Evolutionary conservation across 1,284 basidiomycete genomes (phyloP), one percentile per base, ranked within the genome.

Genomic region (Dichomitus squalens): DNA sequence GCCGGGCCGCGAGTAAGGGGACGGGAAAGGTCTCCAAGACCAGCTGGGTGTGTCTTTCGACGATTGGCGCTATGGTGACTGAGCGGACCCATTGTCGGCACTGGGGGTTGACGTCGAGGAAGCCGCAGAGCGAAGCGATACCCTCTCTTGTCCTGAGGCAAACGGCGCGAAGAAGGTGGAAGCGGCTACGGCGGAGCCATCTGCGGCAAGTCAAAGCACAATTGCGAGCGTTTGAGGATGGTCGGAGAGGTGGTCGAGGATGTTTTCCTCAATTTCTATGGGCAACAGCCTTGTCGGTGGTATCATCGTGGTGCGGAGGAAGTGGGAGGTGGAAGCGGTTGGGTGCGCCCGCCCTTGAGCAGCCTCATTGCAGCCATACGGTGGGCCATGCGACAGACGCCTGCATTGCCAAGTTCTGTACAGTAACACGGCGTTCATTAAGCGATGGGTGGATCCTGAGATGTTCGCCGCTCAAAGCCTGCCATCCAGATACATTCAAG

Each of bases 261-360:
- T 95, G 69, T 84, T 82, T 64, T 80, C 86, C 79, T 89, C 82
- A 59, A 49, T 48, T 47, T 40, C 49, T 40, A 41, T 40, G n/a
- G 40, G 40, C 14, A 43, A 43, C 11, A 14, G 4, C 21, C 40
- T 61, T n/a, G n/a, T n/a, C n/a, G n/a, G n/a, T n/a, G n/a, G n/a
- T n/a, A n/a, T n/a, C n/a, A n/a, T n/a, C n/a, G n/a, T n/a, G n/a
- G n/a, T n/a, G n/a, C n/a, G n/a, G n/a, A n/a, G n/a, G n/a, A n/a
- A n/a, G n/a, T n/a, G n/a, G n/a, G n/a, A n/a, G n/a, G n/a, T n/a
- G n/a, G n/a, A n/a, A n/a, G n/a, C n/a, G n/a, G n/a, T n/a, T n/a
- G n/a, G n/a, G n/a, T n/a, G n/a, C n/a, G n/a, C n/a, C n/a, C n/a
- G n/a, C n/a, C n/a, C n/a, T n/a, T n/a, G n/a, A n/a, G n/a, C n/a